Evolutionary conservation across 2,329 filamentous ascomycete genomes (phyloP), one percentile per base, ranked within the genome.

Genomic region (Alternaria hordeiaustralica): DNA sequence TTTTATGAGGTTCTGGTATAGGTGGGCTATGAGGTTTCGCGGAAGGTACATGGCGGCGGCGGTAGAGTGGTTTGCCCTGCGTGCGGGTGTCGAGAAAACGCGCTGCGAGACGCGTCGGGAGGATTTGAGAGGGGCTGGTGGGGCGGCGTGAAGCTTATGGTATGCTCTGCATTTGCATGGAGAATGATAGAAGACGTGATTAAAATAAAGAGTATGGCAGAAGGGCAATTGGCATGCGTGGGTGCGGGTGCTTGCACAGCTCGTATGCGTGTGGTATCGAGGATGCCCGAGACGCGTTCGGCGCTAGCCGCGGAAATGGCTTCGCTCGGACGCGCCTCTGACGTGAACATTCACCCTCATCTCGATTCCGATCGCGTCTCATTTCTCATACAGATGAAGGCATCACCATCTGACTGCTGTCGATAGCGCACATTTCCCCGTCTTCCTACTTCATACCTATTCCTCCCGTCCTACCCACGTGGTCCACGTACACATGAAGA

Each of bases 1-100:
- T 80, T 88, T 89, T 80, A 96, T 89, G 60, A 99, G 91, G 81
- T 97, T 92, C 64, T 88, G 87, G 85, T 99, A 99, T 74, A 98
- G 89, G 74, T 95, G 94, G 54, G 94, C 92, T 78, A 98, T 92
- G 68, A 97, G 87, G 69, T 88, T 87, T 70, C 96, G 92, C 76
- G 95, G 96, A 68, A 99, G 91, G 90, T 97, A 97, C 96, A 99
- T 99, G 59, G 59, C 61, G 56, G 61, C 56, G 55, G 59, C 58
- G 55, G 61, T 60, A 59, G 25, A 36, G 46, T 67, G 49, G 66
- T 59, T 64, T 63, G 63, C 53, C 64, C 58, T 68, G 68, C 63
- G 67, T 58, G 64, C 58, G 55, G 61, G 54, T 63, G 54, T 56
- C 47, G 59, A 60, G 56, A 53, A 68, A 57, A 68, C 68, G 67